Base-by-base conservation (phyloP, 1,139 yeast genomes). In the Sugiyamaella castrensis region DNA sequence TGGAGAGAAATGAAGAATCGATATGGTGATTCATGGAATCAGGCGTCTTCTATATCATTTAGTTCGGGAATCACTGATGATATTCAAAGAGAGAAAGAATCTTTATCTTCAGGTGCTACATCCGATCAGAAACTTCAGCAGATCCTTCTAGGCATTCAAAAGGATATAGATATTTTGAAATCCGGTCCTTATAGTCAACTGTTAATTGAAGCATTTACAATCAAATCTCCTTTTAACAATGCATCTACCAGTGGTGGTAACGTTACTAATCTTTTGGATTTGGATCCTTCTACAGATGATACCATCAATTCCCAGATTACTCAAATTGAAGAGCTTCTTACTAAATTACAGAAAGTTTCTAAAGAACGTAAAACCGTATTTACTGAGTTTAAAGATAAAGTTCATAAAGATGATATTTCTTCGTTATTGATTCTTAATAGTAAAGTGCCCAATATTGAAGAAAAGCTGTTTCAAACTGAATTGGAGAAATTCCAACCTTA, bases 401-500 rank as follows among this genome's bases (percentile, higher is more conserved):
- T 87, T 37, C 95, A 84, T 60, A 74, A 77, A 16, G 98, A 92
- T 66, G 97, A 92, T 63, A 88, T 91, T 46, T 84, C 96, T 0
- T 83, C 86, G 50, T 74, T 84, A 26, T 73, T 92, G 34, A 78
- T 92, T 4, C 70, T 85, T 57, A 85, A 87, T 64, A 80, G 82
- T 57, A 78, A 79, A 47, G 72, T 76, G 31, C 67, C 75, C 11
- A 81, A 80, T 16, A 72, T 75, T 38, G 92, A 84, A 55, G 70
- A 73, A 28, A 69, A 72, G 33, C 74, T 87, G 16, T 91, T 91
- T 64, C 79, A 82, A 12, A 77, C 79, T 49, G 96, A 89, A 64
- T 70, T 92, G 56, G 79, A 77, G 46, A 92, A 92, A 66, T 92
- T 88, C 64, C 78, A 79, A 35, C 86, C 86, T 0, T 82, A 80